Percentiles rank a stretch among this genome's conserved stretches.
Evolutionary conservation across 495 filamentous ascomycete species (phyloP).

Genomic region (Chlorociboria aeruginascens): DNA sequence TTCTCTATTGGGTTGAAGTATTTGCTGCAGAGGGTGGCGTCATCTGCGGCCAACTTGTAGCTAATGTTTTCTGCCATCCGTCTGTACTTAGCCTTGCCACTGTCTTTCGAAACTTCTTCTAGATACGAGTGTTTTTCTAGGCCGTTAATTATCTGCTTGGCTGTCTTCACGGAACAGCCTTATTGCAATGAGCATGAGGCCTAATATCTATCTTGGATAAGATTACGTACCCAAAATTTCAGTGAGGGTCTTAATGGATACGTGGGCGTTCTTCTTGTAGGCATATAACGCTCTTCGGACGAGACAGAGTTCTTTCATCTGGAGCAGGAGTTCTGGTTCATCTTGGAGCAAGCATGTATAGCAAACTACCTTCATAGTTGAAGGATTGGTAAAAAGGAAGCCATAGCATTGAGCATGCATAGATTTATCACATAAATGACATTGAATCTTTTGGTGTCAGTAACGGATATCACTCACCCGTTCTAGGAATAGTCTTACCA

Average conservation of each 20-base stretch:
- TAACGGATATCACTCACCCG: background rate
- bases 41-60: too few species aligned
- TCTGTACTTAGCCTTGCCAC: too few species aligned
- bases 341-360: background rate
- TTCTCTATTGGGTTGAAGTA: too few species aligned
- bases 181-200: background rate
- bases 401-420: conserved; percentile 5
- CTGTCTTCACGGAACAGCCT: background rate
- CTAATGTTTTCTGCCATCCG: too few species aligned
- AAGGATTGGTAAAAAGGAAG: background rate
- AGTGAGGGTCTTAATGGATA: background rate
- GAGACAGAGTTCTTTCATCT: conserved; percentile 1
- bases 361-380: background rate
- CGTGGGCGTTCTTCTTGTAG: too few species aligned
- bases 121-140: too few species aligned
- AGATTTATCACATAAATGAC: background rate
- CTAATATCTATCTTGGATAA: background rate
- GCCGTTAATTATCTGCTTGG: too few species aligned
- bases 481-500: background rate
- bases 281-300: conserved; percentile 6
- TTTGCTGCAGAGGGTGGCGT: too few species aligned
- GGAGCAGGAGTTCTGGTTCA: background rate
- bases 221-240: background rate
- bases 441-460: conserved; percentile 1
- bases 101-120: too few species aligned